Conservation (phyloP, 768 basidiomycete species). For the Rhizopogon roseolus region DNA sequence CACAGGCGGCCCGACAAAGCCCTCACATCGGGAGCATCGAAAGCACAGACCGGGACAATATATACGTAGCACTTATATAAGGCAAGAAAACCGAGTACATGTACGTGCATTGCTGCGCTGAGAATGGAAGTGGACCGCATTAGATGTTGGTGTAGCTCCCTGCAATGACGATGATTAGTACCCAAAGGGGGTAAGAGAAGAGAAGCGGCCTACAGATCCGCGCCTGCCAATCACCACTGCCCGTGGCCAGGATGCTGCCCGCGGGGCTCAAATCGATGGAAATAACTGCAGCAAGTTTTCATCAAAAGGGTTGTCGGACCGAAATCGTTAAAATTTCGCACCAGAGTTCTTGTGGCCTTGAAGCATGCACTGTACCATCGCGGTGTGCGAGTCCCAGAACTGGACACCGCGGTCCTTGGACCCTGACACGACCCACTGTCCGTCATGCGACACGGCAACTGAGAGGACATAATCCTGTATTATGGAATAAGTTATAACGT, state of each 20-base stretch:
- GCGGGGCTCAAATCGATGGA: slow-evolving; percentile 32
- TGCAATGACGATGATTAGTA: background rate
- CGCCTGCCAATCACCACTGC: slow-evolving; percentile 32
- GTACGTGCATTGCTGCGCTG: background rate
- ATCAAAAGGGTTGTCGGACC: background rate
- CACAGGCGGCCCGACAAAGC: background rate
- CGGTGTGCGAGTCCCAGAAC: slow-evolving; percentile 31
- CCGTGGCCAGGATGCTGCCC: slow-evolving; percentile 29
- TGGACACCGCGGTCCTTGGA: slow-evolving; percentile 32
- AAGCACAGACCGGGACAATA: background rate
- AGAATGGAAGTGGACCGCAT: background rate
- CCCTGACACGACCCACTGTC: slow-evolving; percentile 30
- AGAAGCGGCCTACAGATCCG: slow-evolving; percentile 29
- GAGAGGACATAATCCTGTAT: slow-evolving; percentile 27
- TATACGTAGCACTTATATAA: background rate
- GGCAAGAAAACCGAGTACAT: background rate
- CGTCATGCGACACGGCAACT: slow-evolving; percentile 25
- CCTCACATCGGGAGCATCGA: background rate
- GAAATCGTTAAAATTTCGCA: slow-evolving; percentile 14
- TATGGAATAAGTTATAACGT: background rate
- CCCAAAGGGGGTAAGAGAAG: slow-evolving; percentile 6
- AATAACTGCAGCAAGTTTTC: slow-evolving; percentile 21
- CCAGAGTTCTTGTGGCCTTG: slow-evolving; percentile 31
- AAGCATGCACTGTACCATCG: slow-evolving; percentile 28
- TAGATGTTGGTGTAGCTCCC: slow-evolving; percentile 2